Percentiles rank a stretch among this genome's conserved stretches.
phyloP scores from a whole-genome alignment of 306 rosid genomes.

The Lotus japonicus region DNA sequence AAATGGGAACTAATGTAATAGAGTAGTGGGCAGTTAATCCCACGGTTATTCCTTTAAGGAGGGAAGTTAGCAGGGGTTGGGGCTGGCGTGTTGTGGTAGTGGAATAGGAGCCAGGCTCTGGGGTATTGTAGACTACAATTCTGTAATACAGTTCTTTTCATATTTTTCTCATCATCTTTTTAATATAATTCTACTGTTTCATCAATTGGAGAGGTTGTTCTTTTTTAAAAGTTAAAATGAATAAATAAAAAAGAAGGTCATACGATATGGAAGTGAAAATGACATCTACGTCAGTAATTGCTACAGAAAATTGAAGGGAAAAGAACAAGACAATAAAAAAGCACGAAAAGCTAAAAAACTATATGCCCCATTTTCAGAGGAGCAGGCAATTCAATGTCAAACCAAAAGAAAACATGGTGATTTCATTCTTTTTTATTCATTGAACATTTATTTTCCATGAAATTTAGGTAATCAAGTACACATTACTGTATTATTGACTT shows the following conservation, averaged over 20 bases:
- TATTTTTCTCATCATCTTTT: too few relatives aligned
- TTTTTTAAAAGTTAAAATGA: not conserved
- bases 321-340: not conserved
- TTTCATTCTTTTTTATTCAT: not conserved
- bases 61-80: too few relatives aligned
- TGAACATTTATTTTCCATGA: not conserved
- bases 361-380: not conserved
- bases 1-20: too few relatives aligned
- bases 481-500: not conserved
- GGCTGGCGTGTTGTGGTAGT: too few relatives aligned
- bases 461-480: conserved; percentile 3
- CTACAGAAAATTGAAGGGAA: not conserved
- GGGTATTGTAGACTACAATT: too few relatives aligned
- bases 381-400: not conserved
- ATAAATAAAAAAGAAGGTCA: not conserved
- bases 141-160: too few relatives aligned
- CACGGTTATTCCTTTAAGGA: too few relatives aligned
- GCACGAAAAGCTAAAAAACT: not conserved
- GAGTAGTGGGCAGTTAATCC: too few relatives aligned
- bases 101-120: too few relatives aligned
- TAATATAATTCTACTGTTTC: too few relatives aligned
- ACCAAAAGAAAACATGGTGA: not conserved
- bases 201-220: not conserved
- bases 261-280: not conserved
- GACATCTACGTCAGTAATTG: not conserved